These are phyloP conservation scores for Coprinopsis strossmayeri DNA, from an alignment of 768 basidiomycete genomes.

Conservation along the genomic window DNA sequence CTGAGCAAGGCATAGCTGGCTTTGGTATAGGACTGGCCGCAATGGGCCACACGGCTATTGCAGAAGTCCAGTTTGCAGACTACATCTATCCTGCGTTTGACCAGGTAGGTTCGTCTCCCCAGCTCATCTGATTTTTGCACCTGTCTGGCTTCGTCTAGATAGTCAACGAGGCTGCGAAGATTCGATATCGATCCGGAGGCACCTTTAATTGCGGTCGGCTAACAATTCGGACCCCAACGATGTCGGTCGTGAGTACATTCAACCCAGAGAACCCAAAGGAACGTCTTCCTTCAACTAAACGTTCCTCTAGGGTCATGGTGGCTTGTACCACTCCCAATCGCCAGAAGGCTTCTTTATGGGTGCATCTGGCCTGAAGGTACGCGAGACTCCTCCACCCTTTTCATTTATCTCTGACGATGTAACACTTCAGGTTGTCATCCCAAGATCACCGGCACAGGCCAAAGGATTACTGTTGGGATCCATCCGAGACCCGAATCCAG, in stretches of 20 bases:
- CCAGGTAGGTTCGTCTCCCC: conserved; percentile 68
- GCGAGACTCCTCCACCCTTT: not conserved
- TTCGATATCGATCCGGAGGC: conserved; percentile 84
- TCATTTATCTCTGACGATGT: not conserved
- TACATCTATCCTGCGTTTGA: conserved; percentile 96
- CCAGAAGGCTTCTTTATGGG: conserved; percentile 95
- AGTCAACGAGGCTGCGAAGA: conserved; percentile 94
- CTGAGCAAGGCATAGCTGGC: conserved; percentile 91
- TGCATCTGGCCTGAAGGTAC: conserved; percentile 81
- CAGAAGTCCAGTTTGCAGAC: conserved; percentile 88
- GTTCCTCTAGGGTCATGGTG: conserved; percentile 61
- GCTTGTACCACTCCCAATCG: conserved; percentile 90
- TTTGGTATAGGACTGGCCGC: conserved; percentile 89
- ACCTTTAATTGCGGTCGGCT: conserved; percentile 76
- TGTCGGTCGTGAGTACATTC: conserved; percentile 64
- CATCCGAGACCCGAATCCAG: conserved; percentile 90
- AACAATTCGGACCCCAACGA: conserved; percentile 80
- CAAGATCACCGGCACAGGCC: conserved; percentile 92
- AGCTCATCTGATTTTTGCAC: too few relatives aligned
- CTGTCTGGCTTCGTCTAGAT: conserved; percentile 41
- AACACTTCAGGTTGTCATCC: conserved; percentile 68
- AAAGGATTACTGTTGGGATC: conserved; percentile 84
- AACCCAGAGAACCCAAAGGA: conserved; percentile 6
- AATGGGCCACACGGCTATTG: conserved; percentile 94
- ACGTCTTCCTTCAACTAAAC: conserved; percentile 1